Conservation (phyloP, 495 filamentous ascomycete species). For the Penicillium nucicola region DNA sequence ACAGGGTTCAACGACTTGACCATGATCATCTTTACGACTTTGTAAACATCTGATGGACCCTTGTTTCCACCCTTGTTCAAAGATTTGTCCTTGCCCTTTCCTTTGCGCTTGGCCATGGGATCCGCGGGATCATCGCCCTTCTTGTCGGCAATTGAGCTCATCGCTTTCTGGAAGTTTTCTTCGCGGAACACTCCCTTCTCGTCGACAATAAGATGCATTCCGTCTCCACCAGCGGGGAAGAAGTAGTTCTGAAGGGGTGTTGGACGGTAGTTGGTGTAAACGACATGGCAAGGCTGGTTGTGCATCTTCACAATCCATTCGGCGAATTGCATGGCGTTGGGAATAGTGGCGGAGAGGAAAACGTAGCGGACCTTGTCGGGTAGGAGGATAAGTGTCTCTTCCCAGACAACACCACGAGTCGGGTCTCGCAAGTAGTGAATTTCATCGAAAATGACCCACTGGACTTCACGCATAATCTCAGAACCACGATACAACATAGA, state of each 20-base stretch:
- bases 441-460: slow-evolving; percentile 97
- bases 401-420: slow-evolving; percentile 90
- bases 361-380: slow-evolving; percentile 98
- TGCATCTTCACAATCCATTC: slow-evolving; percentile 99
- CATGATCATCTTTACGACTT: slow-evolving; percentile 99
- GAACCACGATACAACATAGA: slow-evolving; percentile 98
- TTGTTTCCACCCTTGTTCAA: slow-evolving; percentile 80
- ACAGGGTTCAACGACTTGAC: slow-evolving; percentile 92
- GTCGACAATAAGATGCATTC: slow-evolving; percentile 92
- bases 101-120: slow-evolving; percentile 71
- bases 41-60: slow-evolving; percentile 81
- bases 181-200: slow-evolving; percentile 94
- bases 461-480: slow-evolving; percentile 98
- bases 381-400: slow-evolving; percentile 95
- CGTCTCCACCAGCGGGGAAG: slow-evolving; percentile 89
- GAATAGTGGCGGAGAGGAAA: slow-evolving; percentile 97
- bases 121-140: slow-evolving; percentile 82
- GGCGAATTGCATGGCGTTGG: slow-evolving; percentile 98
- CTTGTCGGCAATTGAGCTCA: slow-evolving; percentile 83
- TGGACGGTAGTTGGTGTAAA: slow-evolving; percentile 96
- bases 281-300: slow-evolving; percentile 93
- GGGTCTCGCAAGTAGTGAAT: slow-evolving; percentile 94
- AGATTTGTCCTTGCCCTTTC: slow-evolving; percentile 86
- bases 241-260: slow-evolving; percentile 97
- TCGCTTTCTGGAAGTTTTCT: slow-evolving; percentile 94